Evolutionary conservation across 345 rosid species (phyloP).

Genomic region (Zanthoxylum bungeanum): DNA sequence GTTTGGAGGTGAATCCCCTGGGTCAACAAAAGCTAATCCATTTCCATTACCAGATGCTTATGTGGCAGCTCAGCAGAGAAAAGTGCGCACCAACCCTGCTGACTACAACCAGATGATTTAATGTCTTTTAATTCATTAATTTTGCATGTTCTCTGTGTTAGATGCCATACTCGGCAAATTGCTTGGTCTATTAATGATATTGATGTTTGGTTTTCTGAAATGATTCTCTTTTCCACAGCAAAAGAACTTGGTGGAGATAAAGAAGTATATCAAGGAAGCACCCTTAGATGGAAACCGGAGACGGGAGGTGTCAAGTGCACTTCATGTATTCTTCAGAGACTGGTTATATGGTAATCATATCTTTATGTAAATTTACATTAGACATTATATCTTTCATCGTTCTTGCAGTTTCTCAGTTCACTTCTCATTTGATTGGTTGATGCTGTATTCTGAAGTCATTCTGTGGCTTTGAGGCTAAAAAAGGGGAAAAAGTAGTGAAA

Average conservation of each 20-base stretch:
- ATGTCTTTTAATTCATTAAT: not conserved
- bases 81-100: conserved; percentile 38
- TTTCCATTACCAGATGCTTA: conserved; percentile 79
- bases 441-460: not conserved
- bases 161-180: not conserved
- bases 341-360: conserved; percentile 82
- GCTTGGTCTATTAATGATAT: conserved; percentile 5
- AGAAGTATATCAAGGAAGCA: conserved; percentile 65
- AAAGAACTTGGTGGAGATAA: conserved; percentile 74
- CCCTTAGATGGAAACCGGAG: conserved; percentile 86
- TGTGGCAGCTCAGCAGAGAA: conserved; percentile 70
- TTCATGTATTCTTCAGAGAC: conserved; percentile 91
- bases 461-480: not conserved
- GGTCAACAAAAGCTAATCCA: conserved; percentile 81
- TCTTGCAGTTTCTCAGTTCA: not conserved
- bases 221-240: conserved; percentile 37
- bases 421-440: conserved; percentile 1
- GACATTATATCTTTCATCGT: not conserved
- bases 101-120: conserved; percentile 13
- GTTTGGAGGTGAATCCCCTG: conserved; percentile 67
- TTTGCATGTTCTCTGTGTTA: conserved; percentile 8
- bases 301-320: conserved; percentile 80
- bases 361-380: conserved; percentile 8
- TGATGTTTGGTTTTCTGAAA: not conserved
- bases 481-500: not conserved